Base-by-base conservation (phyloP, 176 grass and related monocot genomes). In the Alloteropsis semialata region DNA sequence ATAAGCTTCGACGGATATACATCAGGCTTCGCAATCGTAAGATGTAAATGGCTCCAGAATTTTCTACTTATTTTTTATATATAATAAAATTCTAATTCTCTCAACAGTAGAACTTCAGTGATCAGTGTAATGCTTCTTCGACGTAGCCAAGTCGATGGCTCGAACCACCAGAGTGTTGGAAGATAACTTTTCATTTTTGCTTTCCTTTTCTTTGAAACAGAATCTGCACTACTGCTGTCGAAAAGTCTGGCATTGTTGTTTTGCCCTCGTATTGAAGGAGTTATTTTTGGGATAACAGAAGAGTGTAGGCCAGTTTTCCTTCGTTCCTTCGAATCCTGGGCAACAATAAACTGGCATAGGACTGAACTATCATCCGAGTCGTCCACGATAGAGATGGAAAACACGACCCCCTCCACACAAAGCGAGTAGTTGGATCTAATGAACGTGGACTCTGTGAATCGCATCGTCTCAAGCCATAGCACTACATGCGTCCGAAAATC, bases 41-140 rank as follows among this genome's bases (percentile, higher is more conserved):
- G 71, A 18, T 81, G 42, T 77, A 54, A 85, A 66, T 33, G 44
- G n/a, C n/a, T 58, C 41, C 41, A 49, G 27, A 67, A 68, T 21
- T 80, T 74, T 59, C n/a, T 21, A 27, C 15, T 78, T 36, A 36
- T 88, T 19, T 61, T 71, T 10, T 6, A 4, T n/a, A 29, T n/a
- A n/a, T n/a, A n/a, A n/a, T n/a, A n/a, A n/a, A 36, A 33, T 41
- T 75, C 38, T 34, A 51, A 51, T 21, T 5, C 49, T 51, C 39
- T n/a, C 39, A 9, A 9, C 15, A 10, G 41, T 4, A 27, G 19
- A 53, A 63, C 21, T 44, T 14, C 62, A n/a, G n/a, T n/a, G n/a
- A n/a, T 32, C 36, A 34, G 10, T 39, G 7, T 37, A 38, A 24
- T 5, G 16, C 27, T 62, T 22, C 13, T 27, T 43, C 16, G 72